Percentiles rank a stretch among this genome's conserved stretches.
These are phyloP conservation scores for Euphorbia lathyris DNA, from an alignment of 345 rosid species.

Conservation along the genomic window DNA sequence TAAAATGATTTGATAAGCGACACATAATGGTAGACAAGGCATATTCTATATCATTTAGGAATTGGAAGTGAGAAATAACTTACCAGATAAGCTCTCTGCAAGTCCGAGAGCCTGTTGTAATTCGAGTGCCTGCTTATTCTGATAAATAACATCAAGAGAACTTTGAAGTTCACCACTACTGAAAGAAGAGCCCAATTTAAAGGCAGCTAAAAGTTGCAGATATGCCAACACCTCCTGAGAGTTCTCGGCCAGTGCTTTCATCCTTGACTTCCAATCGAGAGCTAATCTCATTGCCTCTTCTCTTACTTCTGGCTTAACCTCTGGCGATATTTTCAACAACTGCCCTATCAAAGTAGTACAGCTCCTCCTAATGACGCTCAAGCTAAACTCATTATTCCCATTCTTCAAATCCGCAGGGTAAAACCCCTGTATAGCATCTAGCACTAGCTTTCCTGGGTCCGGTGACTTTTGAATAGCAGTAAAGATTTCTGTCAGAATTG, in stretches of 20 bases:
- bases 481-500: constrained; percentile 9
- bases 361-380: constrained; percentile 9
- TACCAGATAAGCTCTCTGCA: constrained; percentile 33
- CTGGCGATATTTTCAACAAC: constrained; percentile 20
- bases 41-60: background rate
- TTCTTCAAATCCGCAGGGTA: constrained; percentile 17
- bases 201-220: constrained; percentile 43
- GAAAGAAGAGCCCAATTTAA: constrained; percentile 33
- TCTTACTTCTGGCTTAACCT: constrained; percentile 17
- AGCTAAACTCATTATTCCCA: constrained; percentile 13
- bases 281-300: constrained; percentile 30
- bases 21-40: background rate
- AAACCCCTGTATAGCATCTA: constrained; percentile 31
- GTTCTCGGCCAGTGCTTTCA: constrained; percentile 25
- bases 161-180: constrained; percentile 24
- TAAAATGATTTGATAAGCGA: background rate
- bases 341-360: constrained; percentile 20
- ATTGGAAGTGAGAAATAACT: constrained; percentile 1
- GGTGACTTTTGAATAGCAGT: constrained; percentile 22
- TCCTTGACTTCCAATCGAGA: constrained; percentile 35
- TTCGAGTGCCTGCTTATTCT: constrained; percentile 27
- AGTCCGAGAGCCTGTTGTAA: constrained; percentile 33
- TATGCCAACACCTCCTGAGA: constrained; percentile 42
- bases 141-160: constrained; percentile 32
- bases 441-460: constrained; percentile 32